These are phyloP conservation scores for Aureobasidium sp. DNA, from an alignment of 2,329 filamentous ascomycete species.

Conservation along the genomic window DNA sequence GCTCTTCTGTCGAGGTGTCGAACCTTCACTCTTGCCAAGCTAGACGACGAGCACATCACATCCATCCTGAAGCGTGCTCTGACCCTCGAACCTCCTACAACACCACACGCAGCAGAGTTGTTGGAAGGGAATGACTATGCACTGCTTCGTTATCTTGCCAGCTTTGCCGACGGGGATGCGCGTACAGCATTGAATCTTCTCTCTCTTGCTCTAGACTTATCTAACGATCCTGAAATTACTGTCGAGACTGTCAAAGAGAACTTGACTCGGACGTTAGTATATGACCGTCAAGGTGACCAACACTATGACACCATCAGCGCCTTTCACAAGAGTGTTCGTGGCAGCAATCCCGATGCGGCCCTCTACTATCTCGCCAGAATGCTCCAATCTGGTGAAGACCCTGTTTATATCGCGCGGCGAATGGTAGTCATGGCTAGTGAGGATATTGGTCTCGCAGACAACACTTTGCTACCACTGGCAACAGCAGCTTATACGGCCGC, in stretches of 20 bases:
- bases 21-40: slow-evolving; percentile 75
- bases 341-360: slow-evolving; percentile 75
- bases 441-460: slow-evolving; percentile 86
- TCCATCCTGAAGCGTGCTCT: slow-evolving; percentile 71
- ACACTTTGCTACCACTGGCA: slow-evolving; percentile 70
- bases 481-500: slow-evolving; percentile 79
- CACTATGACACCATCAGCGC: slow-evolving; percentile 98
- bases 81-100: slow-evolving; percentile 20
- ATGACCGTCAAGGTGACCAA: slow-evolving; percentile 89
- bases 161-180: slow-evolving; percentile 87
- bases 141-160: slow-evolving; percentile 70
- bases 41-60: slow-evolving; percentile 63
- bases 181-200: slow-evolving; percentile 87
- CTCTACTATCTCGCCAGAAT: slow-evolving; percentile 94
- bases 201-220: slow-evolving; percentile 76
- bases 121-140: slow-evolving; percentile 60
- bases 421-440: slow-evolving; percentile 94
- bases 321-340: slow-evolving; percentile 91
- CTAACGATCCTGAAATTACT: slow-evolving; percentile 56
- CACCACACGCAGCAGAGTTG: neutral
- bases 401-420: slow-evolving; percentile 81
- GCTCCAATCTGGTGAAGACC: slow-evolving; percentile 91
- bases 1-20: slow-evolving; percentile 83
- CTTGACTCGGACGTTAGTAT: slow-evolving; percentile 86
- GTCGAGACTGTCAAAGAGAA: slow-evolving; percentile 69